Percentiles rank a stretch among this genome's conserved stretches.
Conservation (phyloP, 2,329 filamentous ascomycete species). For the Ophiosphaerella herpotricha region DNA sequence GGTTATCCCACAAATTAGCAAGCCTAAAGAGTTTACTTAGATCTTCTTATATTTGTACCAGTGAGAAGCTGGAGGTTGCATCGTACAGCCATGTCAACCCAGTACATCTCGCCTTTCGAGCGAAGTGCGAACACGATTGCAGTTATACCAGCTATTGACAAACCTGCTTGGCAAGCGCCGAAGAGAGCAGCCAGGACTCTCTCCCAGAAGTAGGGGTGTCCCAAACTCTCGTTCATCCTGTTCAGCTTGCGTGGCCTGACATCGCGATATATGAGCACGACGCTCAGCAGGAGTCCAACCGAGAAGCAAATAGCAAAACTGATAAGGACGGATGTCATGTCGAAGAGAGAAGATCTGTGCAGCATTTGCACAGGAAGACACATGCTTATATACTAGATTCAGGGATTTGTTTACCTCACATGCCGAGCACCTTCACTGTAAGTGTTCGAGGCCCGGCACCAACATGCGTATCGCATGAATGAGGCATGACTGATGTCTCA, state of each 20-base stretch:
- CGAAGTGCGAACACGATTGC: conserved; percentile 5
- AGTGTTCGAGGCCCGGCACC: conserved; percentile 3
- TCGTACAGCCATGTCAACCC: conserved; percentile 7
- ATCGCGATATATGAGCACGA: too few relatives aligned
- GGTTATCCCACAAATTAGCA: conserved; percentile 2
- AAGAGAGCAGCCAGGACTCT: conserved; percentile 5
- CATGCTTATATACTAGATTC: too few relatives aligned
- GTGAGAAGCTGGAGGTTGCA: conserved; percentile 10
- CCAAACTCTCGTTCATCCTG: too few relatives aligned
- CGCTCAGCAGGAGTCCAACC: too few relatives aligned
- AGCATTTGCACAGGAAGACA: too few relatives aligned
- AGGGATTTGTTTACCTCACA: background rate
- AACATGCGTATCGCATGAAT: conserved; percentile 4
- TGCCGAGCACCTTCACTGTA: conserved; percentile 4
- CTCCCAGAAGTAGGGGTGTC: conserved; percentile 4
- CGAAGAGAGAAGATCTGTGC: too few relatives aligned
- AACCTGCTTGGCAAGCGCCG: conserved; percentile 4
- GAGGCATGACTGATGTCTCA: background rate
- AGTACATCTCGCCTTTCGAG: conserved; percentile 6
- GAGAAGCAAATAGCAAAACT: too few relatives aligned
- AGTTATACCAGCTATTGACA: conserved; percentile 10
- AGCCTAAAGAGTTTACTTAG: conserved; percentile 3
- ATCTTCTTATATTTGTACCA: background rate
- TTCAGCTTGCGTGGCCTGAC: too few relatives aligned
- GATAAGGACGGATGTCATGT: too few relatives aligned